Evolutionary conservation across 441 rosid species (phyloP).

Genomic region (Mallotus japonicus): DNA sequence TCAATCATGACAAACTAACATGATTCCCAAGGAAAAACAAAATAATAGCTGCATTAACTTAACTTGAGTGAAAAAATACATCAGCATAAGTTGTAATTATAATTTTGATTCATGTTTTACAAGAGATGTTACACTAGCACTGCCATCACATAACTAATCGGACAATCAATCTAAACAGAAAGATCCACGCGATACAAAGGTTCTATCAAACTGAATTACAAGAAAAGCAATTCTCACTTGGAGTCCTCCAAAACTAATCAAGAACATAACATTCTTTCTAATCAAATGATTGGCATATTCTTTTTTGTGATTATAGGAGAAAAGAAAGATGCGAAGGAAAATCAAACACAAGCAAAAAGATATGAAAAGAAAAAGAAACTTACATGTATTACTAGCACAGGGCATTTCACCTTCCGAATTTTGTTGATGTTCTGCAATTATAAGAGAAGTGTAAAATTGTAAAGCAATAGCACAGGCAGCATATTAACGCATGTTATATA

Average conservation of each 20-base stretch:
- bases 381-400: slow-evolving; percentile 94
- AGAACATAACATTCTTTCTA: not conserved
- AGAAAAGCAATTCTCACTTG: not conserved
- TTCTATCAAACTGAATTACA: not conserved
- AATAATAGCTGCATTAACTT: no score
- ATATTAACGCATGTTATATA: not conserved
- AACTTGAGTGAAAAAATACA: no score
- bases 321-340: not conserved
- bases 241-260: not conserved
- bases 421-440: slow-evolving; percentile 75
- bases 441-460: slow-evolving; percentile 15
- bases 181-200: no score
- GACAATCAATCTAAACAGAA: no score
- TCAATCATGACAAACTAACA: no score
- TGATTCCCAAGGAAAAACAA: no score
- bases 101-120: no score
- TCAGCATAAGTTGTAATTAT: no score
- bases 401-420: slow-evolving; percentile 82
- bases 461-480: slow-evolving; percentile 5
- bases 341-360: not conserved
- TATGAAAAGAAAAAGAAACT: slow-evolving; percentile 25
- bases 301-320: not conserved
- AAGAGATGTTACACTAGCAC: no score
- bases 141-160: not conserved
- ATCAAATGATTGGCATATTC: not conserved